Base-by-base conservation (phyloP, 805 yeast species). In the Jamesozyma gamospora region DNA sequence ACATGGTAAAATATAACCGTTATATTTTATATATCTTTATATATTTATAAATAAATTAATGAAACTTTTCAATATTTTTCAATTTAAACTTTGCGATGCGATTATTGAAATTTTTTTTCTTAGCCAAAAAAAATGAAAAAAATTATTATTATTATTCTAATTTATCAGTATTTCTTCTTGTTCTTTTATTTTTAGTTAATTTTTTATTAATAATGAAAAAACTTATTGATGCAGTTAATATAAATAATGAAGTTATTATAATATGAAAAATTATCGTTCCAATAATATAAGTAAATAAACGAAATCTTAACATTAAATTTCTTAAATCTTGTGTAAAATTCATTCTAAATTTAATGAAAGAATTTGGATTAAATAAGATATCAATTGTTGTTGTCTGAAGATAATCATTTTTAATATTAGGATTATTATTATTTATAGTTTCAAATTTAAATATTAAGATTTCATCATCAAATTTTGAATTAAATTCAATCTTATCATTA, bases 281-380 rank as follows among this genome's bases (percentile, higher is more conserved):
- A 19, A 51, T 41, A 2, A 48, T 28, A 37, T 56, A 51, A 6
- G 60, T 46, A 10, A 55, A 29, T 27, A 45, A 41, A 13, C 39
- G 41, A 47, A 51, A 46, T 25, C 54, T 46, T 19, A 54, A 35
- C 63, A 58, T 58, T 12, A 56, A 40, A 37, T 58, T 55, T 36
- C 61, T 46, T 36, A 56, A 32, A 12, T 56, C 61, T 36, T 56
- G 58, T 5, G 46, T 41, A 30, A 55, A 55, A 38, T 46, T 47
- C 48, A 53, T 49, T 35, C 55, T 47, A 14, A 54, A 47, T 11
- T 36, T 46, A 9, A 54, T 29, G 6, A 37, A 41, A 2, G 61
- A 55, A 4, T 47, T 46, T 7, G 55, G 48, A 4, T 38, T 42
- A 13, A 52, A 29, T 10, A n/a, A 14, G 4, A 29, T 6, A 21